phyloP scores from a whole-genome alignment of 257 asterid species.

The Scutellaria baicalensis region DNA sequence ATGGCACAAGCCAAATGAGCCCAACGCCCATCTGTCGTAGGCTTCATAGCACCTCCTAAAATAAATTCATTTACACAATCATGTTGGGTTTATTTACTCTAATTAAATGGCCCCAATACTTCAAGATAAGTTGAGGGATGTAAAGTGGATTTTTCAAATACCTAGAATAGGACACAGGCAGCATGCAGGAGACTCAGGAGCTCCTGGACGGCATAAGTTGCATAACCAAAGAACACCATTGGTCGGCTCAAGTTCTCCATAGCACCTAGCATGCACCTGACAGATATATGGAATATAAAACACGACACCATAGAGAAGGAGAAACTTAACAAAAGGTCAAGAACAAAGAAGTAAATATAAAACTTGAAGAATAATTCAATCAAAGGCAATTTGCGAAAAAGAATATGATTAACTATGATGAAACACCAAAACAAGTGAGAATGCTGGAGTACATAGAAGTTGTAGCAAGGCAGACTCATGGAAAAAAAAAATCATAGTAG shows the following conservation, averaged over 20 bases:
- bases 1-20: slow-evolving; percentile 99
- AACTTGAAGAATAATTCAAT: not conserved
- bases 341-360: not conserved
- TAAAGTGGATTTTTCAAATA: slow-evolving; percentile 21
- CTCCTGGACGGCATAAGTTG: slow-evolving; percentile 96
- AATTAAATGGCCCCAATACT: slow-evolving; percentile 12
- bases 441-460: not conserved
- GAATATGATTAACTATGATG: not conserved
- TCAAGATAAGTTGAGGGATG: slow-evolving; percentile 12
- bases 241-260: slow-evolving; percentile 80
- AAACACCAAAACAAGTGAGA: slow-evolving; percentile 16
- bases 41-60: slow-evolving; percentile 99
- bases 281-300: slow-evolving; percentile 13
- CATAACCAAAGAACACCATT: slow-evolving; percentile 95
- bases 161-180: slow-evolving; percentile 95
- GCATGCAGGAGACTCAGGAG: slow-evolving; percentile 75
- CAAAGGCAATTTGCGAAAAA: not conserved
- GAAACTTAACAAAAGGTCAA: not conserved
- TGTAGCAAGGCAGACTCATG: slow-evolving; percentile 3
- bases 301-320: not conserved
- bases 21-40: slow-evolving; percentile 98
- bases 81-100: slow-evolving; percentile 1
- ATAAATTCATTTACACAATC: slow-evolving; percentile 18
- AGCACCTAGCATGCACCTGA: slow-evolving; percentile 99
- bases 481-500: not conserved